Base-by-base conservation (phyloP, 306 rosid species). In the Prunus mongolica region DNA sequence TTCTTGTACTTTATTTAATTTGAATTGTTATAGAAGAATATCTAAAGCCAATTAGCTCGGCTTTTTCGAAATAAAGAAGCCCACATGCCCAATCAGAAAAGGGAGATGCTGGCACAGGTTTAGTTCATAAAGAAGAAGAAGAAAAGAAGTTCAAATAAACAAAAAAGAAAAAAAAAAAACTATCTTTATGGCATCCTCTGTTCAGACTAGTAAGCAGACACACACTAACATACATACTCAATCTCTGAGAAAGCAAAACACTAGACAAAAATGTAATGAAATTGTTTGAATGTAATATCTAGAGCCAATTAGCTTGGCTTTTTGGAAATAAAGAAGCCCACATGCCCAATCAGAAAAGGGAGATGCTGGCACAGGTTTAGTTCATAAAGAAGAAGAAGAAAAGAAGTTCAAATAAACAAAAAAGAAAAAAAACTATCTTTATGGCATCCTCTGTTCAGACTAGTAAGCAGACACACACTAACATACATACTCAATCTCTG, bases 51-150 rank as follows among this genome's bases (percentile, higher is more conserved):
- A 22, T 54, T 72, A 75, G 62, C 78, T 69, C 65, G 51, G 82
- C 79, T 81, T 84, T 83, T 68, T 15, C 70, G 69, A 75, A 32
- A 69, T 51, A 12, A 79, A 82, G 75, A 82, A 55, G 74, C 56
- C 20, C 28, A 60, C 75, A 71, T 65, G 65, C 75, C 78, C 78
- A 65, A 22, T 63, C 22, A 44, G 19, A 76, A 68, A 79, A 68
- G 67, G 72, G 55, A 64, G 56, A 67, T 28, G 64, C 67, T 38
- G 18, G 25, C 30, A 34, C 65, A 67, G 28, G 67, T 20, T 47
- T 24, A 72, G 24, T 65, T 62, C 68, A 73, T 30, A 83, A 72
- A 80, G 74, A 75, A 80, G 2, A 32, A 61, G 28, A 32, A 61
- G 28, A 67, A 54, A 74, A 71, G 57, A 66, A 73, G 57, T 22